A percentile compares a stretch with the other conserved stretches of the same genome.
phyloP scores from a whole-genome alignment of 1,284 basidiomycete genomes.

The Leccinum brunneo-olivaceum region DNA sequence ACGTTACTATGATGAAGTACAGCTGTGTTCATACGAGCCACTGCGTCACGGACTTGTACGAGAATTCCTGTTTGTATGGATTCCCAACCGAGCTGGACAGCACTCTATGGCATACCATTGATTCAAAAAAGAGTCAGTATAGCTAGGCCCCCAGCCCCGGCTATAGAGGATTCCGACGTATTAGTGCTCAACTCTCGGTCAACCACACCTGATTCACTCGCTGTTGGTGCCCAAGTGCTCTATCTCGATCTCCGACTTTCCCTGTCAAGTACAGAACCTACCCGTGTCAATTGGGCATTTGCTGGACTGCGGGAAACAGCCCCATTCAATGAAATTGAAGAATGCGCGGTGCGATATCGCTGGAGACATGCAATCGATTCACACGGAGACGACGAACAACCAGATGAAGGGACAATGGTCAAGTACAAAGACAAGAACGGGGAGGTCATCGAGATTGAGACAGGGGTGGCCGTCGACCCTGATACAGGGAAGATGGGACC shows the following conservation, averaged over 20 bases:
- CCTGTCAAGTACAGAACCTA: conserved; percentile 1
- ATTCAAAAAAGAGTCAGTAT: conserved; percentile 13
- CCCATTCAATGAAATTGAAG: neutral
- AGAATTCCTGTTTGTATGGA: too few species aligned
- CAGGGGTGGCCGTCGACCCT: conserved; percentile 9
- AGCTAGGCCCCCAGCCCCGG: conserved; percentile 7
- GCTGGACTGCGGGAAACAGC: conserved; percentile 11
- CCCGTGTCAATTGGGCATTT: conserved; percentile 12
- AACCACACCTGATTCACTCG: conserved; percentile 9
- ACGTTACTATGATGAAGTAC: too few species aligned
- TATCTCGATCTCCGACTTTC: conserved; percentile 17
- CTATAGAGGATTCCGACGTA: conserved; percentile 18
- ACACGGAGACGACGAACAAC: conserved; percentile 4
- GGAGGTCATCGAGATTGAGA: conserved; percentile 12
- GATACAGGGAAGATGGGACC: conserved; percentile 10
- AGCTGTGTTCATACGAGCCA: too few species aligned
- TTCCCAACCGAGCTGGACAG: neutral
- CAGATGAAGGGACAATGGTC: conserved; percentile 13
- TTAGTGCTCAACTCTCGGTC: conserved; percentile 17
- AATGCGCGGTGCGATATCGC: conserved; percentile 6
- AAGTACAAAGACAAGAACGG: neutral
- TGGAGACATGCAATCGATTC: conserved; percentile 16
- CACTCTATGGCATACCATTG: conserved; percentile 13
- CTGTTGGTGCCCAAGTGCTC: conserved; percentile 3
- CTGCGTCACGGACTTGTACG: too few species aligned